Evolutionary conservation across 257 asterid species (phyloP), one percentile per base, ranked within the genome.

Genomic region (Marsdenia floribunda): DNA sequence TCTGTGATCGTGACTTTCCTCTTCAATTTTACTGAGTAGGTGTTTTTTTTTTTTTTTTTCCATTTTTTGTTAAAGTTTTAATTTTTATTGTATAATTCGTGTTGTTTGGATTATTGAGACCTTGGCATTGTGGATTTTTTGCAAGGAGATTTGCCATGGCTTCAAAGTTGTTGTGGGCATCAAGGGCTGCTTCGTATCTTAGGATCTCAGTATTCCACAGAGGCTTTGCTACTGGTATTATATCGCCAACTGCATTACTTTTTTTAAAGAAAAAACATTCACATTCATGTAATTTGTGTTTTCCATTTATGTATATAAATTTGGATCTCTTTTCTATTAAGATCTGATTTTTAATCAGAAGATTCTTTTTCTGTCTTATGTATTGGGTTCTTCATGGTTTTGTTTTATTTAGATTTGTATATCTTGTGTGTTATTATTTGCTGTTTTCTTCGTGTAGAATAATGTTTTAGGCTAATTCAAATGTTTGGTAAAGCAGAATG

Each of bases 201-300:
- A 87, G 82, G 96, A 89, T 93, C 95, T 89, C 95, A 49, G 83
- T 79, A 74, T 89, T 85, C 72, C 79, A 76, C 84, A 83, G 97
- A 82, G 96, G 92, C 73, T 91, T 91, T 71, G 97, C 97, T 73
- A 90, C 97, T 72, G 97, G 97, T 91, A 81, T 69, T 74, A 24
- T 24, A 14, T 59, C 37, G 71, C 68, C 40, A 53, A 50, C 46
- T 40, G 1, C 55, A 8, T n/a, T 44, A 2, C 6, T 4, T 70
- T 72, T 13, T 52, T 69, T 5, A 21, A 0, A 44, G 49, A 44
- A 44, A 8, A 1, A 6, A 44, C 49, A 44, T 44, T 44, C 10
- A 44, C 49, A 44, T 44, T 44, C 49, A 8, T 11, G 49, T 44
- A 44, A 29, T 44, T 64, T 57, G 4, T 9, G n/a, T 47, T 76